Percentiles rank a stretch among this genome's conserved stretches.
These are phyloP conservation scores for Brassica juncea DNA, from an alignment of 345 rosid species.

Conservation along the genomic window DNA sequence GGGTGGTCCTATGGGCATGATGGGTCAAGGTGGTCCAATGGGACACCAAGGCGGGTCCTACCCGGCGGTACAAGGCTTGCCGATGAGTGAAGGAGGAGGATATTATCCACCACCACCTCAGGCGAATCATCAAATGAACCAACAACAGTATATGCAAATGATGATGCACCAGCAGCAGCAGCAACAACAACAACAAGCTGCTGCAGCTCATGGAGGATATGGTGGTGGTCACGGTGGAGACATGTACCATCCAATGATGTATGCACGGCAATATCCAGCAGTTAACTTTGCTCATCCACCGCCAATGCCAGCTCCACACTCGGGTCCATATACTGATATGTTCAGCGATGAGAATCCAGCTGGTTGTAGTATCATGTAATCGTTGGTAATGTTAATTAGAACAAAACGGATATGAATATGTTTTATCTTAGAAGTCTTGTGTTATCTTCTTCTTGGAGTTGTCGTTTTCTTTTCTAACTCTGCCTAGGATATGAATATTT, in stretches of 20 bases:
- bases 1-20: slow-evolving; percentile 36
- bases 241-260: slow-evolving; percentile 89
- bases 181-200: slow-evolving; percentile 24
- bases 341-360: slow-evolving; percentile 89
- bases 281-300: slow-evolving; percentile 63
- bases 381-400: slow-evolving; percentile 27
- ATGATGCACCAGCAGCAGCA: slow-evolving; percentile 42
- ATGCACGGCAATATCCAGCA: slow-evolving; percentile 61
- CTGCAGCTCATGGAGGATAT: slow-evolving; percentile 62
- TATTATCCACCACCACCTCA: slow-evolving; percentile 21
- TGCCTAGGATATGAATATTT: slow-evolving; percentile 27
- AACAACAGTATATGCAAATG: slow-evolving; percentile 58
- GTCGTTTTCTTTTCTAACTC: neutral
- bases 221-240: slow-evolving; percentile 67
- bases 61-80: slow-evolving; percentile 78
- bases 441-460: neutral
- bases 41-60: slow-evolving; percentile 37
- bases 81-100: slow-evolving; percentile 61
- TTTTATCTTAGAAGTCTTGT: slow-evolving; percentile 23
- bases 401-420: slow-evolving; percentile 23
- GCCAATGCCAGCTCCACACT: slow-evolving; percentile 49
- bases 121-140: slow-evolving; percentile 52
- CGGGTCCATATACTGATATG: slow-evolving; percentile 63
- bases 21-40: slow-evolving; percentile 38
- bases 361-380: slow-evolving; percentile 89